Percentiles rank a stretch among this genome's conserved stretches.
These are phyloP conservation scores for Tetramitus jugosus DNA, from an alignment of 208 protist genomes.

Conservation along the genomic window DNA sequence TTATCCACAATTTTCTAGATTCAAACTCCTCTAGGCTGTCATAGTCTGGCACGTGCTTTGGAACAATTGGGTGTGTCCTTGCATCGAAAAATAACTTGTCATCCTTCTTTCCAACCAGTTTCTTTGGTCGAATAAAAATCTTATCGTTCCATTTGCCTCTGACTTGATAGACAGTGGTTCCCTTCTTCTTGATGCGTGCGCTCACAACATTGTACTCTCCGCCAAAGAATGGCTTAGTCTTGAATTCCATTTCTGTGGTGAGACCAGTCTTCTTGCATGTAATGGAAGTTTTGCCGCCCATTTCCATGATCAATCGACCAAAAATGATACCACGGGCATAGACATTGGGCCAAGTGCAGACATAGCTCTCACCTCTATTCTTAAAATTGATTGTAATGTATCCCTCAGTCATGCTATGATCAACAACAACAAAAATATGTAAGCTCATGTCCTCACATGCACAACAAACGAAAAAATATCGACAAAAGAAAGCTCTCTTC, in stretches of 20 bases:
- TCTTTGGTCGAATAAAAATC: constrained; percentile 32
- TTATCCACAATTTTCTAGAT: constrained; percentile 45
- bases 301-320: constrained; percentile 52
- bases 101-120: not conserved
- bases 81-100: constrained; percentile 25
- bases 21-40: constrained; percentile 36
- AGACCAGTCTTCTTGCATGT: constrained; percentile 44
- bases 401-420: constrained; percentile 16
- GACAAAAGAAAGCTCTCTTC: too few species aligned
- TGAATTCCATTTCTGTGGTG: constrained; percentile 51
- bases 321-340: constrained; percentile 51
- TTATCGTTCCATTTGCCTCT: constrained; percentile 46
- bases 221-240: constrained; percentile 48
- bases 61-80: constrained; percentile 6
- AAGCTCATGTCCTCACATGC: too few species aligned
- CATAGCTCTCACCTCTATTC: constrained; percentile 45
- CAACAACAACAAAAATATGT: too few species aligned
- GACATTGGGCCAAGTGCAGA: constrained; percentile 51
- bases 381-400: constrained; percentile 26
- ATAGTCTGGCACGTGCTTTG: constrained; percentile 31
- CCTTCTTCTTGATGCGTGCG: constrained; percentile 46
- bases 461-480: constrained; percentile 37
- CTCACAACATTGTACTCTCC: constrained; percentile 48
- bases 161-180: constrained; percentile 41
- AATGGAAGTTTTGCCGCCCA: constrained; percentile 44